These are phyloP conservation scores for Fraxinus paxiana DNA, from an alignment of 305 asterid genomes.

Conservation along the genomic window DNA sequence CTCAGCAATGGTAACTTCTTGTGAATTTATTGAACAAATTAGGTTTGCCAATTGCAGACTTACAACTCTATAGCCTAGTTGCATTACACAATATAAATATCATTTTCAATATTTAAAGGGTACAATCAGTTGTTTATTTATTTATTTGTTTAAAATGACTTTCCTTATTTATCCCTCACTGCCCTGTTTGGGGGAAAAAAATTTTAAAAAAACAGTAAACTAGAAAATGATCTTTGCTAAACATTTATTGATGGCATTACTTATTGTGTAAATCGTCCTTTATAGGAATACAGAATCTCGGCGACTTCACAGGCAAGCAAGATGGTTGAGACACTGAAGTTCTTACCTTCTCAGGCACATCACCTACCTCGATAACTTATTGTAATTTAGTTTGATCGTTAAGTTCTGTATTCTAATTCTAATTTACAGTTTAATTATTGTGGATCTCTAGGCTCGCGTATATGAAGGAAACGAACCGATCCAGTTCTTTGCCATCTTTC, in stretches of 20 bases:
- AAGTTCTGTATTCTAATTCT: conserved; percentile 11
- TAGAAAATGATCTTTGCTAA: neutral
- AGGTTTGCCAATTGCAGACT: neutral
- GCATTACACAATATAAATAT: neutral
- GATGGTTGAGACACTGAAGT: conserved; percentile 85
- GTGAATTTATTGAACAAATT: neutral
- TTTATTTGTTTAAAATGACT: neutral
- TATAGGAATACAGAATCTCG: conserved; percentile 71
- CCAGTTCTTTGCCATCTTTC: conserved; percentile 68
- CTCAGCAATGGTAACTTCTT: neutral
- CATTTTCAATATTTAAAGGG: neutral
- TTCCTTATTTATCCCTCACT: neutral
- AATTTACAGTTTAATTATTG: conserved; percentile 19
- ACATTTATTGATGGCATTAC: conserved; percentile 20
- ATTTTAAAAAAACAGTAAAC: neutral
- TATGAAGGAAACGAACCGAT: conserved; percentile 69
- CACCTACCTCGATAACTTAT: conserved; percentile 24
- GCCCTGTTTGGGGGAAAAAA: neutral
- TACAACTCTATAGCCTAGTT: neutral
- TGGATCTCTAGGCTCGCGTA: conserved; percentile 51
- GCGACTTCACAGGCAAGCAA: conserved; percentile 85
- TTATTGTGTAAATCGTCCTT: conserved; percentile 27
- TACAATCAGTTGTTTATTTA: neutral
- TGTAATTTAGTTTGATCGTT: conserved; percentile 15
- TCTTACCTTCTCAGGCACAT: conserved; percentile 77